Base-by-base conservation (phyloP, 306 rosid species). In the Dalbergia cochinchinensis region DNA sequence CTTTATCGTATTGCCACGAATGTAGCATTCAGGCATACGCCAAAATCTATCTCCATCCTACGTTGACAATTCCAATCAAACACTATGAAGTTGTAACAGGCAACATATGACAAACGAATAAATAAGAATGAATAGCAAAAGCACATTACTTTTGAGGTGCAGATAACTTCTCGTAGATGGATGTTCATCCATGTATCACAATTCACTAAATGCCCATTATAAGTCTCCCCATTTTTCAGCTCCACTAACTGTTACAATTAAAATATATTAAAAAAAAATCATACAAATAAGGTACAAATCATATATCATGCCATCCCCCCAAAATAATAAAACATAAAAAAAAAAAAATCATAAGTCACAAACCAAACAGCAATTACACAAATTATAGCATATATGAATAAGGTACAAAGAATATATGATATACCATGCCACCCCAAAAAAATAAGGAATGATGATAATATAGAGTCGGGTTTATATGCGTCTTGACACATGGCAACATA, bases 101-200 rank as follows among this genome's bases (percentile, higher is more conserved):
- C 71, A 59, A 81, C 16, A 71, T 4, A 47, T 7, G 11, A 63
- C 1, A 53, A 16, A 71, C 6, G 45, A 12, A 71, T 37, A 45
- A 34, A 7, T 3, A 15, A 62, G 8, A 82, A 73, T 0, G 13
- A 77, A 80, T 0, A 6, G 19, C 0, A 83, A 74, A 58, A 71
- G 20, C 70, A 50, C 44, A 34, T 82, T 86, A 95, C 99, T 77
- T 95, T 95, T 44, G 99, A 95, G 34, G 99, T 95, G 58, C 99
- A 95, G 20, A 95, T 95, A 69, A 95, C 99, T 90, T 95, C 99
- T 75, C 99, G 88, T 75, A 95, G 98, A 89, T 95, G 99, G 65
- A 95, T 95, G 84, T 95, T 95, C 99, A 95, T 95, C 99, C 99
- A 95, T 65, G 99, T 93, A 77, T 95, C 99, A 65, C 99, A 95